Evolutionary conservation across 2,329 filamentous ascomycete genomes (phyloP).

Genomic region (Dryadomyces sulphureus): DNA sequence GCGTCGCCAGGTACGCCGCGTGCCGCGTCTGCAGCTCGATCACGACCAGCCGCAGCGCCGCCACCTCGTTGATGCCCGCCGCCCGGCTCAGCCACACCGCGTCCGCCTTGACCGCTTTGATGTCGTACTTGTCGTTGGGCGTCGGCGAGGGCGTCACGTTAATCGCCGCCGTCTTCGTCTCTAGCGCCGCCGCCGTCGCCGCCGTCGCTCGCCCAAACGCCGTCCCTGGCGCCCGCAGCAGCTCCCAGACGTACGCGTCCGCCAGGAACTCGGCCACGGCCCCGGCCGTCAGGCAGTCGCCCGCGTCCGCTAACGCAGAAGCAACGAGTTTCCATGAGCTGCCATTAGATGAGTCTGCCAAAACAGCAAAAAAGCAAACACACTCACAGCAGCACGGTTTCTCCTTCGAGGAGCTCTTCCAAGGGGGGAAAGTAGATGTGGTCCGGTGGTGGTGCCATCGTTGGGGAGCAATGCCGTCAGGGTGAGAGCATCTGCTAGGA

Average conservation of each 20-base stretch:
- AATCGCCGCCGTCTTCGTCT: slow-evolving; percentile 76
- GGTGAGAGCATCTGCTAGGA: slow-evolving; percentile 4
- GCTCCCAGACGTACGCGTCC: slow-evolving; percentile 50
- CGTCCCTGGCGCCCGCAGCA: slow-evolving; percentile 54
- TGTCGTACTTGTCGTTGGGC: slow-evolving; percentile 50
- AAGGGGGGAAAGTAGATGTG: slow-evolving; percentile 69
- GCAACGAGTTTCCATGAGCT: slow-evolving; percentile 50
- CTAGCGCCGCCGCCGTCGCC: slow-evolving; percentile 56
- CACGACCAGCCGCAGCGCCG: slow-evolving; percentile 64
- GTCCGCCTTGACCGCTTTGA: slow-evolving; percentile 72
- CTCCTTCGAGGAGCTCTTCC: slow-evolving; percentile 70
- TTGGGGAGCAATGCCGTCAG: slow-evolving; percentile 13
- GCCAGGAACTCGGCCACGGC: slow-evolving; percentile 55
- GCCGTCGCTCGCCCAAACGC: slow-evolving; percentile 50
- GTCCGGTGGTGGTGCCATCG: slow-evolving; percentile 59
- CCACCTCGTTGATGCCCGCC: slow-evolving; percentile 63
- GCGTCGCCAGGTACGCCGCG: slow-evolving; percentile 53
- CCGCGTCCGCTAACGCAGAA: slow-evolving; percentile 42
- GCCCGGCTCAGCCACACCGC: slow-evolving; percentile 72
- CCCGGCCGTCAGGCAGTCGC: slow-evolving; percentile 34
- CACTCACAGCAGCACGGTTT: slow-evolving; percentile 64
- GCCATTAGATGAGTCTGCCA: slow-evolving; percentile 2
- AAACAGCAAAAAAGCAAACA: slow-evolving; percentile 3
- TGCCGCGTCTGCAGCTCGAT: slow-evolving; percentile 74
- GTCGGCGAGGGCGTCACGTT: slow-evolving; percentile 60